Evolutionary conservation across 164 flowering plant species (phyloP).

Genomic region (Liriodendron chinense): DNA sequence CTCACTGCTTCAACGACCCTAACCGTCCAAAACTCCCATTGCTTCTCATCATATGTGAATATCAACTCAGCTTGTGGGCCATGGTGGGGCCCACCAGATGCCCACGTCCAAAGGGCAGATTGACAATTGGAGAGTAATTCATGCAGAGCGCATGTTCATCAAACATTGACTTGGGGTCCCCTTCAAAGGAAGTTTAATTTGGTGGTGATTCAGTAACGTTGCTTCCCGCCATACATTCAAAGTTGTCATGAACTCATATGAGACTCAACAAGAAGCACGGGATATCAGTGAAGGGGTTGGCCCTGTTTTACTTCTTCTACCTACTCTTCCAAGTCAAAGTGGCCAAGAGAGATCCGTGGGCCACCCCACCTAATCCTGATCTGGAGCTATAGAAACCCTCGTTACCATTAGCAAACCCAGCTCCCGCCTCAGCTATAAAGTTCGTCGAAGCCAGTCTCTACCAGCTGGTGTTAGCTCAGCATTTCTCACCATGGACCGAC

Average conservation of each 20-base stretch:
- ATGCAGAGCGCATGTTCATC: no score
- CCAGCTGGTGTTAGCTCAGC: not conserved
- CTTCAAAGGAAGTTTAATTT: not conserved
- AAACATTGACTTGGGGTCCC: no score
- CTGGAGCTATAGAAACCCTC: not conserved
- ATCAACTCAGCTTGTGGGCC: no score
- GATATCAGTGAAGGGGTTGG: conserved; percentile 2
- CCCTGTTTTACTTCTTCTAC: not conserved
- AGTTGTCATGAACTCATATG: not conserved
- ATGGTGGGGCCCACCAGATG: no score
- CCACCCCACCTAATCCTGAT: not conserved
- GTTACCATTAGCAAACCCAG: not conserved
- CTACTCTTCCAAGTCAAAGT: not conserved
- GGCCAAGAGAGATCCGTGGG: no score
- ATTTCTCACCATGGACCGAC: conserved; percentile 32
- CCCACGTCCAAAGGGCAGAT: no score
- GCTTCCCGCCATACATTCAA: conserved; percentile 6
- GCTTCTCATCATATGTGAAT: no score
- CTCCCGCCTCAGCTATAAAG: not conserved
- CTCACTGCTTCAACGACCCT: no score
- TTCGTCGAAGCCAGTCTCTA: not conserved
- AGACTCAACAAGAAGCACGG: conserved; percentile 10
- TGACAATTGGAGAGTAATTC: no score
- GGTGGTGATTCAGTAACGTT: not conserved
- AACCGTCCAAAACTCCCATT: no score